Base-by-base conservation (phyloP, 2,329 filamentous ascomycete genomes). In the Coniochaeta prunicola region DNA sequence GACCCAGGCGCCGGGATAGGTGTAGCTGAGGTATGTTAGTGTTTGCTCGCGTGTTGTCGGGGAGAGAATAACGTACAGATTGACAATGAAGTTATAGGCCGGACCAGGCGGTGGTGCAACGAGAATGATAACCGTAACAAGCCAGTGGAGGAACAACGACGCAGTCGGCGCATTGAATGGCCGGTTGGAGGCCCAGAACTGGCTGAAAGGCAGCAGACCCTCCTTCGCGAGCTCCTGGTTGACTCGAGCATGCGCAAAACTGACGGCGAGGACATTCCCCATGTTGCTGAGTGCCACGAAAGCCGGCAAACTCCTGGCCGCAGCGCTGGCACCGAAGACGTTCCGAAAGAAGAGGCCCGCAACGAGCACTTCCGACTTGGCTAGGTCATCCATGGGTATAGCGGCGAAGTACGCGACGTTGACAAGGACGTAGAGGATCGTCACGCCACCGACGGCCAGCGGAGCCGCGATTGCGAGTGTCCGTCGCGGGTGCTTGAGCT, bases 181-280 rank as follows among this genome's bases (percentile, higher is more conserved):
- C 68, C 79, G 81, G 66, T 83, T 87, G 3, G 85, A 88, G 0
- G 87, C 87, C 83, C 84, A 90, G 68, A 90, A 82, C 2, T 77
- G 77, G 61, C 83, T 84, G 58, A 80, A 87, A 0, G 88, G 88
- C 15, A 90, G 66, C 5, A 90, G 74, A 0, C 86, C 86, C 65
- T 91, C 87, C 65, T 88, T 88, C 0, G 83, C 88, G 50, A 90
- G 75, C 68, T 90, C 87, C 62, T 86, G 83, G 63, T 84, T 86
- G 10, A 86, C 64, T 0, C 84, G 76, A 0, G 83, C 73, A 57
- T 86, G 81, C 0, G 82, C 77, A 63, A 86, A 87, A 58, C 79
- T 83, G 38, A 85, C 80, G 13, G 83, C 82, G 13, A 87, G 71
- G 1, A 88, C 82, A 56, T 86, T 87, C 3, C 84, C 84, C 50